Conservation (phyloP, 2,329 filamentous ascomycete species). For the Alternaria burnsii region DNA sequence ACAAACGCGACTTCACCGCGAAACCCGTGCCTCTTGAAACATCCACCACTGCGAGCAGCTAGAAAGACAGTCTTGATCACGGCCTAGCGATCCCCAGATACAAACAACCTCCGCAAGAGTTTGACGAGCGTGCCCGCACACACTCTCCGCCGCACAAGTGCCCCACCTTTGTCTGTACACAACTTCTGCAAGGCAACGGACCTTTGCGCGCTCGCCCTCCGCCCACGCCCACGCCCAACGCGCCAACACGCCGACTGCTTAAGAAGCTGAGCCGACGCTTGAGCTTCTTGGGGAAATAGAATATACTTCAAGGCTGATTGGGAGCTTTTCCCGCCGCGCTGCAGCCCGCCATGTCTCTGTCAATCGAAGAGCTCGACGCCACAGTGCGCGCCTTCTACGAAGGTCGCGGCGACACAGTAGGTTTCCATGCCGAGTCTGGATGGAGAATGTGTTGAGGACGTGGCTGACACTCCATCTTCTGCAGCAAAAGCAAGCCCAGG, state of each 20-base stretch:
- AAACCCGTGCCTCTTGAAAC: conserved; percentile 32
- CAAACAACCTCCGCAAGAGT: conserved; percentile 4
- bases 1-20: conserved; percentile 33
- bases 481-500: conserved; percentile 96
- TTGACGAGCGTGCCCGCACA: conserved; percentile 35
- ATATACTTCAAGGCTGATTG: conserved; percentile 35
- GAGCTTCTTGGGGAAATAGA: conserved; percentile 34
- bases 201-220: conserved; percentile 31
- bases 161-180: conserved; percentile 46
- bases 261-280: conserved; percentile 16
- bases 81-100: conserved; percentile 16
- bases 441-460: conserved; percentile 33
- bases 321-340: conserved; percentile 46
- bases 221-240: conserved; percentile 14
- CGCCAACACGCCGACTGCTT: conserved; percentile 16
- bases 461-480: conserved; percentile 48
- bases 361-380: conserved; percentile 94
- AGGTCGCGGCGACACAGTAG: conserved; percentile 89
- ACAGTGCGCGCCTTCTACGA: conserved; percentile 98
- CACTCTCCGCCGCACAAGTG: conserved; percentile 32
- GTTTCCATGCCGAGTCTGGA: conserved; percentile 43
- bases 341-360: conserved; percentile 65
- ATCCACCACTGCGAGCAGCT: conserved; percentile 30
- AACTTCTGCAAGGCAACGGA: conserved; percentile 40
- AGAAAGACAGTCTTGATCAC: conserved; percentile 27